Evolutionary conservation across 257 asterid genomes (phyloP).

Genomic region (Apocynum venetum): DNA sequence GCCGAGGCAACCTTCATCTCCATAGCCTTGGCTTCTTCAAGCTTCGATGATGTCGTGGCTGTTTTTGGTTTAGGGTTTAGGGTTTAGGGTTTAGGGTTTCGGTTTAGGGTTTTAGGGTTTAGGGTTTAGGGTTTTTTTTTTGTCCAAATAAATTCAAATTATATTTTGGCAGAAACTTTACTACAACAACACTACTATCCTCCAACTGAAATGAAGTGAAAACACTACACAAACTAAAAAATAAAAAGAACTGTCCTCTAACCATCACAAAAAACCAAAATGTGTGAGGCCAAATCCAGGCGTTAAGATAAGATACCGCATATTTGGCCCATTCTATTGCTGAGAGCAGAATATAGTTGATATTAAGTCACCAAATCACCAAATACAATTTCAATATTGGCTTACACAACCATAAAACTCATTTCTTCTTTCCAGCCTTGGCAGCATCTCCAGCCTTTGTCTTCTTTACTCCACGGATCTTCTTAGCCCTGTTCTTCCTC

Average conservation of each 20-base stretch:
- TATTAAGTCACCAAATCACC: not conserved
- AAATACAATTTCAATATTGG: not conserved
- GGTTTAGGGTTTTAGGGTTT: no score
- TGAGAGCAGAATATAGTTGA: no score
- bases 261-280: not conserved
- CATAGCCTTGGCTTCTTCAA: no score
- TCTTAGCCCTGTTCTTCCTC: conserved; percentile 82
- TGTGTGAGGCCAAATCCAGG: not conserved
- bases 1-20: no score
- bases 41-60: no score
- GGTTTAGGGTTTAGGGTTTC: no score
- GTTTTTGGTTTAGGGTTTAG: no score
- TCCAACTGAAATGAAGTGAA: not conserved
- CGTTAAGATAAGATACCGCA: not conserved
- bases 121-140: no score
- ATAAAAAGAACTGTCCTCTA: not conserved
- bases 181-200: not conserved
- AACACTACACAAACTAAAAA: not conserved
- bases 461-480: conserved; percentile 94
- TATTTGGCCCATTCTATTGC: not conserved
- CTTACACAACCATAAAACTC: conserved; percentile 9
- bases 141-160: not conserved
- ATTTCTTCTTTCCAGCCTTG: conserved; percentile 81
- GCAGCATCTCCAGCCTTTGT: conserved; percentile 87
- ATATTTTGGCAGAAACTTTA: not conserved